phyloP scores from a whole-genome alignment of 2,329 filamentous ascomycete genomes.

The Emmonsia crescens region DNA sequence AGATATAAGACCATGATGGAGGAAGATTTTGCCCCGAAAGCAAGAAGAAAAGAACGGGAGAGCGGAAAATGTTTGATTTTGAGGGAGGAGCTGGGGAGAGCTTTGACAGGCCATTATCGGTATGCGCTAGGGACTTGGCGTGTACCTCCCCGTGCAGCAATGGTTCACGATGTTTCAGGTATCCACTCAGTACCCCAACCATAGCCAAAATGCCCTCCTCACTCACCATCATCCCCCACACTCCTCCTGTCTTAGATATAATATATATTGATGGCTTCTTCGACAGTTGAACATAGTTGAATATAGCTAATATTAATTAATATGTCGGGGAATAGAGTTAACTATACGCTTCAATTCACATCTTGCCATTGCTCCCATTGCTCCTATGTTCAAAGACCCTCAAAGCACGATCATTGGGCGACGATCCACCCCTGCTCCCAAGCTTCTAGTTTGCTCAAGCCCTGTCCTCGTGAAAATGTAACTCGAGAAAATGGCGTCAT shows the following conservation, averaged over 20 bases:
- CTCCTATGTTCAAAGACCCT: background rate
- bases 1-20: background rate
- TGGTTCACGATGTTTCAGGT: background rate
- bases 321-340: too few relatives aligned
- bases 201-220: background rate
- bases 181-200: slow-evolving; percentile 1
- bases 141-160: background rate
- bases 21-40: background rate
- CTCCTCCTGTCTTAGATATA: too few relatives aligned
- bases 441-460: background rate
- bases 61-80: too few relatives aligned
- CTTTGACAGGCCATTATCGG: background rate
- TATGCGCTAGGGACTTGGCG: background rate
- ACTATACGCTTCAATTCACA: background rate
- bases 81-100: background rate
- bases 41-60: background rate
- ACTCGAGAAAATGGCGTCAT: background rate
- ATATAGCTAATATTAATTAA: too few relatives aligned
- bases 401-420: too few relatives aligned
- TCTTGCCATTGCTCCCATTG: background rate
- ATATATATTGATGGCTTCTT: too few relatives aligned
- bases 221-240: background rate
- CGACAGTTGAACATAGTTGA: background rate
- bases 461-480: background rate
- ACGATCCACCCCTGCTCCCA: background rate